Evolutionary conservation across 148 eudicot species (phyloP).

Genomic region (Pharnaceum exiguum): DNA sequence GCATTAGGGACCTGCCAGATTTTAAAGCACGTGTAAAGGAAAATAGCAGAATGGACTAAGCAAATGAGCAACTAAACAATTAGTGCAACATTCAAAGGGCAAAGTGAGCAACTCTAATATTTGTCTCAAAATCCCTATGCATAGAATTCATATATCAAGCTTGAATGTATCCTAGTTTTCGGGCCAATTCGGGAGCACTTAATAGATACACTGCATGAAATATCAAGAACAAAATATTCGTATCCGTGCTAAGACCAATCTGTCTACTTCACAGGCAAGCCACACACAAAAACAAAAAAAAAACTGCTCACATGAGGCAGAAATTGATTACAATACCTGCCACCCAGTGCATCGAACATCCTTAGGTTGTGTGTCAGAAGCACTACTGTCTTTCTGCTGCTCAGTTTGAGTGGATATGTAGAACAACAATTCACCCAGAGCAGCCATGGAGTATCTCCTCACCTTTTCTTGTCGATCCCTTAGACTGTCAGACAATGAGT

Average conservation of each 20-base stretch:
- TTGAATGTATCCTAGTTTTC: too few relatives aligned
- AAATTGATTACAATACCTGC: constrained; percentile 81
- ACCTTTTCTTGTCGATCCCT: constrained; percentile 93
- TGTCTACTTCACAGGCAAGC: not conserved
- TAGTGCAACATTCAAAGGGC: too few relatives aligned
- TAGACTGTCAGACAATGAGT: constrained; percentile 75
- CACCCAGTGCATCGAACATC: constrained; percentile 69
- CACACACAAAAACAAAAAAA: not conserved
- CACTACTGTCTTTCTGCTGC: constrained; percentile 42
- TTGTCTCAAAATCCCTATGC: too few relatives aligned
- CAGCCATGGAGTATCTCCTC: constrained; percentile 99
- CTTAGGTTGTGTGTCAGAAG: constrained; percentile 67
- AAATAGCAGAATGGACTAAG: not conserved
- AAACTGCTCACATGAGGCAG: not conserved
- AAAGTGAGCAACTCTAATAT: too few relatives aligned
- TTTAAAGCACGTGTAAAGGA: not conserved
- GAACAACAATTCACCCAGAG: constrained; percentile 86
- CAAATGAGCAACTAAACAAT: too few relatives aligned
- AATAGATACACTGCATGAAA: too few relatives aligned
- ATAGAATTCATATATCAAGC: too few relatives aligned
- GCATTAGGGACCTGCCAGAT: constrained; percentile 72
- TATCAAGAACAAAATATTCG: not conserved
- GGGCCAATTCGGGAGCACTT: too few relatives aligned
- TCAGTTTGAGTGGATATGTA: constrained; percentile 92
- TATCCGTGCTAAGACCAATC: not conserved